Evolutionary conservation across 2,329 filamentous ascomycete genomes (phyloP), one percentile per base, ranked within the genome.

Genomic region (Phialophora expanda): DNA sequence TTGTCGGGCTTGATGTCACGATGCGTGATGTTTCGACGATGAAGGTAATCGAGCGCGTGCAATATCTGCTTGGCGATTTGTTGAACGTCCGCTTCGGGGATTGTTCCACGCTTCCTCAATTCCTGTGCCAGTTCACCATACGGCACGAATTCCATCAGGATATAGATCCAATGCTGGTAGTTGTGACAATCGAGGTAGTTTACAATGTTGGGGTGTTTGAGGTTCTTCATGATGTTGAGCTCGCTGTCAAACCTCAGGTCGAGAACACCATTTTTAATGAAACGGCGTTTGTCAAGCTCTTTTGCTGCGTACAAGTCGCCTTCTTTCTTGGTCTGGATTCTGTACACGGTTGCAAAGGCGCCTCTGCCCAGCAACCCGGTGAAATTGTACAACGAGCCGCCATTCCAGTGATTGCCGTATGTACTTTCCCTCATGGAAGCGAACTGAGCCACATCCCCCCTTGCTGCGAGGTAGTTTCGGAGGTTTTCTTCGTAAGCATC

Each of bases 1-100:
- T 99, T 99, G 81, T 99, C 95, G 0, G 95, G 95, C 76, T 99
- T 99, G 75, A 99, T 93, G 77, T 99, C 95, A n/a, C 95, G 90
- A 78, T 99, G 95, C 0, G 94, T 98, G 72, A 99, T 97, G 74
- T 90, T 92, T 73, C 90, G 89, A 61, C 84, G 82, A 77, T 99
- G 95, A 8, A 99, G 83, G 76, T 99, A 97, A 32, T 87, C 88
- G 60, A 99, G 81, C 1, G 94, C 94, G 71, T 89, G 86, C 51
- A 97, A 80, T 41, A 98, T 86, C 65, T 82, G 80, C 11, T 78
- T 76, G 17, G 93, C 87, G 77, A 97, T 90, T 4, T 81, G 82
- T 76, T 89, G 88, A n/a, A 88, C 89, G 70, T 89, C 82, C 0
- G 78, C 72, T 75, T 98, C 94, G 0, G 82, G 78, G 58, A 98